phyloP scores from a whole-genome alignment of 176 grass and related monocot species.

The Cenchrus purpureus region DNA sequence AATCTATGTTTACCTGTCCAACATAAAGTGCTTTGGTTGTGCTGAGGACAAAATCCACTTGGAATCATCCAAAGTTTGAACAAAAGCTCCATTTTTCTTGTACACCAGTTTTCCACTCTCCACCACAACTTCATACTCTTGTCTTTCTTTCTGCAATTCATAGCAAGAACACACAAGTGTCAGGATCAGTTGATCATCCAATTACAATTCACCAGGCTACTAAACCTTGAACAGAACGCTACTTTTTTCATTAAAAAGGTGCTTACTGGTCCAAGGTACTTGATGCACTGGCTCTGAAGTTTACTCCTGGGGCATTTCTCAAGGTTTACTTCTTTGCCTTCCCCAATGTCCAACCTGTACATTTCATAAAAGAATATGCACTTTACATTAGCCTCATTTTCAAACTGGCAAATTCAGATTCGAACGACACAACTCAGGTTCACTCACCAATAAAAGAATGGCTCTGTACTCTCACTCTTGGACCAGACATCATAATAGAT shows the following conservation, averaged over 20 bases:
- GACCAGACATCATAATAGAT: conserved; percentile 93
- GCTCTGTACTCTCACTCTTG: conserved; percentile 75
- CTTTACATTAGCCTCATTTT: background rate
- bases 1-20: conserved; percentile 71
- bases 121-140: conserved; percentile 76
- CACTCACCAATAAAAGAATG: conserved; percentile 93
- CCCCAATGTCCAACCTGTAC: conserved; percentile 92
- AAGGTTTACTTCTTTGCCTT: conserved; percentile 92
- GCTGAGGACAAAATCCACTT: conserved; percentile 95
- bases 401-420: background rate
- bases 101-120: conserved; percentile 71
- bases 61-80: conserved; percentile 73
- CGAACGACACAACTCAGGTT: background rate
- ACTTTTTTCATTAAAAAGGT: background rate
- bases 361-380: background rate
- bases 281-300: conserved; percentile 90
- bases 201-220: background rate
- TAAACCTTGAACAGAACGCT: background rate
- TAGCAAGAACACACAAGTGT: conserved; percentile 10
- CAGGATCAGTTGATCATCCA: conserved; percentile 26
- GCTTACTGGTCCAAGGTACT: conserved; percentile 90
- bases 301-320: conserved; percentile 80
- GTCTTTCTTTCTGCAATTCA: conserved; percentile 79
- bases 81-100: conserved; percentile 51
- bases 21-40: conserved; percentile 74